A percentile compares a stretch with the other conserved stretches of the same genome.
Evolutionary conservation across 2,329 filamentous ascomycete genomes (phyloP).

Genomic region (Ophiosphaerella korrae): DNA sequence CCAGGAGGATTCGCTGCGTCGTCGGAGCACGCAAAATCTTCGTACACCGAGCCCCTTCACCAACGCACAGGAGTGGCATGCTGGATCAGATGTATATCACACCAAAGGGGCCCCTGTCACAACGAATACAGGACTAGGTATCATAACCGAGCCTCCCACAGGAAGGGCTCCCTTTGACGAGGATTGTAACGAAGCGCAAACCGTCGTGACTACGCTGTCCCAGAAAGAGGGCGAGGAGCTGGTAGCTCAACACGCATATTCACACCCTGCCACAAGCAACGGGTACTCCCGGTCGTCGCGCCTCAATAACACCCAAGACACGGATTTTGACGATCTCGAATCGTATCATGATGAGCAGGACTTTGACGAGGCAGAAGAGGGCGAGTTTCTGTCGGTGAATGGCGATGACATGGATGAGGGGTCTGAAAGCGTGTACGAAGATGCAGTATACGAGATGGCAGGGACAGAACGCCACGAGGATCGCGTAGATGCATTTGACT

Average conservation of each 20-base stretch:
- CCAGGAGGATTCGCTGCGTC: slow-evolving; percentile 76
- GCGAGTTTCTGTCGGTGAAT: slow-evolving; percentile 46
- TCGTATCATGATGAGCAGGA: slow-evolving; percentile 33
- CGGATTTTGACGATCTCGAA: slow-evolving; percentile 25
- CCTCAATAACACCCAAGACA: slow-evolving; percentile 32
- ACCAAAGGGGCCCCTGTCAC: slow-evolving; percentile 26
- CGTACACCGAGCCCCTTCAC: slow-evolving; percentile 81
- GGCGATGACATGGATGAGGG: slow-evolving; percentile 28
- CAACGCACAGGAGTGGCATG: slow-evolving; percentile 66
- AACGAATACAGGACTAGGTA: slow-evolving; percentile 37
- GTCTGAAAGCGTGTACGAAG: slow-evolving; percentile 51
- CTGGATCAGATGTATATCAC: slow-evolving; percentile 44
- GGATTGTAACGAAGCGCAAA: slow-evolving; percentile 8
- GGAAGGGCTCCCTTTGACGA: slow-evolving; percentile 28
- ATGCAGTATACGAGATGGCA: slow-evolving; percentile 49
- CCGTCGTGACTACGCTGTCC: slow-evolving; percentile 19
- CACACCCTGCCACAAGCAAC: slow-evolving; percentile 1
- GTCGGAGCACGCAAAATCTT: slow-evolving; percentile 76
- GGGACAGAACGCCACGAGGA: slow-evolving; percentile 76
- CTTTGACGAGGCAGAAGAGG: slow-evolving; percentile 43
- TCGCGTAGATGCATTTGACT: slow-evolving; percentile 93
- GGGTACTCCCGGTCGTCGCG: slow-evolving; percentile 6
- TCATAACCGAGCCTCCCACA: slow-evolving; percentile 32
- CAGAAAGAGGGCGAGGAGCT: slow-evolving; percentile 25
- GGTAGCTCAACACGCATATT: slow-evolving; percentile 7